Percentiles rank a stretch among this genome's conserved stretches.
Conservation (phyloP, 1,284 basidiomycete species). For the Trichosporon ovoides region DNA sequence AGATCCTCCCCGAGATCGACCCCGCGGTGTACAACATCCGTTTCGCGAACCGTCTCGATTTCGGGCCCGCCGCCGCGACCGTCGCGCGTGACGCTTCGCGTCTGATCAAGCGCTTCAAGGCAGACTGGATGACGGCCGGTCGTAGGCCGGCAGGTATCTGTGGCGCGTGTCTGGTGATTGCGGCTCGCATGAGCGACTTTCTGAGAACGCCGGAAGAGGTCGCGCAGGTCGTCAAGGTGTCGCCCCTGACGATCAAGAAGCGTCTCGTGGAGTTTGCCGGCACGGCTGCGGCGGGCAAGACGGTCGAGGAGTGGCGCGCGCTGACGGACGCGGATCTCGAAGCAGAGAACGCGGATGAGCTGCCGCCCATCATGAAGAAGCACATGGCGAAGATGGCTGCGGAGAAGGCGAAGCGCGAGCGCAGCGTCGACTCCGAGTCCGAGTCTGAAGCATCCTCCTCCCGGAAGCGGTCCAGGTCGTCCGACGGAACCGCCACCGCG, state of each 20-base stretch:
- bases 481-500: slow-evolving; percentile 9
- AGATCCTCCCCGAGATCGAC: slow-evolving; percentile 67
- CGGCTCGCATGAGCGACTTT: slow-evolving; percentile 98
- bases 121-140: slow-evolving; percentile 96
- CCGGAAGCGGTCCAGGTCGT: not conserved
- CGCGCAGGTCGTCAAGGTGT: slow-evolving; percentile 97
- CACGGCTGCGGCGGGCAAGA: slow-evolving; percentile 78
- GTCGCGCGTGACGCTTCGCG: slow-evolving; percentile 92
- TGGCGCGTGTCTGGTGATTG: slow-evolving; percentile 88
- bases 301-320: slow-evolving; percentile 84
- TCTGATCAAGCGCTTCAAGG: slow-evolving; percentile 87
- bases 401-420: slow-evolving; percentile 23
- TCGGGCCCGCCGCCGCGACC: slow-evolving; percentile 85
- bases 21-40: slow-evolving; percentile 96
- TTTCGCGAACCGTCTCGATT: slow-evolving; percentile 93
- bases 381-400: slow-evolving; percentile 34
- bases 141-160: slow-evolving; percentile 95
- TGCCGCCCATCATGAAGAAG: slow-evolving; percentile 39
- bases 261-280: slow-evolving; percentile 92
- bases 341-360: slow-evolving; percentile 37
- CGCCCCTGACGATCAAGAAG: slow-evolving; percentile 87
- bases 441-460: not conserved
- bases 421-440: slow-evolving; percentile 8
- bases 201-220: slow-evolving; percentile 88
- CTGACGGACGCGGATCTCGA: slow-evolving; percentile 59